Conservation (phyloP, 805 yeast species). For the Wickerhamomyces subpelliculosus region DNA sequence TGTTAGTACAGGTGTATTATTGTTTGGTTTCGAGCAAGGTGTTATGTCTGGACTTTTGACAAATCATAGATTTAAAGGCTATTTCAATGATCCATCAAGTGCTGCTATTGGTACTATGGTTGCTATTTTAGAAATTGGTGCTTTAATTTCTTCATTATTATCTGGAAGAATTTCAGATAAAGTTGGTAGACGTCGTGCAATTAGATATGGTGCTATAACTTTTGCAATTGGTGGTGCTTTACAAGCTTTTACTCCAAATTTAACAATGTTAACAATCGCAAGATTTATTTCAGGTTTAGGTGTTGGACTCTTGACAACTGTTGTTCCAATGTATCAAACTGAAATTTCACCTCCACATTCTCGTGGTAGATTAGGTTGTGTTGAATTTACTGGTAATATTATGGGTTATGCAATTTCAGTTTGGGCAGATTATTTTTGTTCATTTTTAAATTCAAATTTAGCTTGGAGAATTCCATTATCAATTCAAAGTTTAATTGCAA, state of each 20-base stretch:
- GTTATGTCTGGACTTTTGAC: conserved; percentile 85
- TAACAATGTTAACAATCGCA: conserved; percentile 60
- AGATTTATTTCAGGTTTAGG: conserved; percentile 80
- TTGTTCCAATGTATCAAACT: conserved; percentile 83
- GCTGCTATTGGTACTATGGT: conserved; percentile 80
- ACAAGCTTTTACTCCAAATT: conserved; percentile 54
- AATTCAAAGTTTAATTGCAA: conserved; percentile 70
- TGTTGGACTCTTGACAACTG: conserved; percentile 75
- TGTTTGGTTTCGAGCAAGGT: conserved; percentile 84
- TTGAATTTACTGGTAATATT: conserved; percentile 83
- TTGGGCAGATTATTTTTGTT: conserved; percentile 80
- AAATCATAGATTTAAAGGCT: conserved; percentile 59
- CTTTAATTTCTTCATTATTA: conserved; percentile 68
- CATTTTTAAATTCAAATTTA: conserved; percentile 49
- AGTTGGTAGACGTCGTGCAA: conserved; percentile 74
- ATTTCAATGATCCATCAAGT: conserved; percentile 68
- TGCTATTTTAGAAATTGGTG: conserved; percentile 84
- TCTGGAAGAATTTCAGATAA: conserved; percentile 75
- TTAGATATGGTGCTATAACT: conserved; percentile 69
- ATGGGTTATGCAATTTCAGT: conserved; percentile 76
- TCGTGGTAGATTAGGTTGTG: conserved; percentile 79
- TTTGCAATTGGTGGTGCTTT: conserved; percentile 75
- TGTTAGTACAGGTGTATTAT: conserved; percentile 31
- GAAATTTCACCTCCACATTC: conserved; percentile 86
- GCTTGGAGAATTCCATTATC: conserved; percentile 80